Conservation (phyloP, 2,329 filamentous ascomycete species). For the Leptographium procerum region DNA sequence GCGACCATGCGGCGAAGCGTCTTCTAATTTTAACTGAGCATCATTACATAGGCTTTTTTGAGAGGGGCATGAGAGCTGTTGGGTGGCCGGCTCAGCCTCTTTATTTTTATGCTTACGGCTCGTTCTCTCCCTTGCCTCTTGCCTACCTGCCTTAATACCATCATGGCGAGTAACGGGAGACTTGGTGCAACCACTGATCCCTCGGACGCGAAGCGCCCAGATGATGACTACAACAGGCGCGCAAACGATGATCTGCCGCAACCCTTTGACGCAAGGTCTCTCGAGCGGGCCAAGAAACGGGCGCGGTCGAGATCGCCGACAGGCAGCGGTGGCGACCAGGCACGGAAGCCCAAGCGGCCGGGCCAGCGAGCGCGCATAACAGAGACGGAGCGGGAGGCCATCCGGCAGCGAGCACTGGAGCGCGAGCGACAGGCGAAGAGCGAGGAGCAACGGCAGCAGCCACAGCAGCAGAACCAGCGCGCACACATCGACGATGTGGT, state of each 20-base stretch:
- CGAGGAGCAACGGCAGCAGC: conserved; percentile 20
- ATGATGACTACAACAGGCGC: conserved; percentile 12
- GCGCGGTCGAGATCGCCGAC: conserved; percentile 37
- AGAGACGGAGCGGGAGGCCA: conserved; percentile 54
- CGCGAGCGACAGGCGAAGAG: conserved; percentile 37
- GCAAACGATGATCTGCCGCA: conserved; percentile 39
- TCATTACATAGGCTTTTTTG: neutral
- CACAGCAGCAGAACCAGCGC: conserved; percentile 26
- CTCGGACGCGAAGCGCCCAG: neutral
- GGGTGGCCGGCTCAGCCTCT: neutral
- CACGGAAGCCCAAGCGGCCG: conserved; percentile 58
- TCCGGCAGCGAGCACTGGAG: conserved; percentile 46
- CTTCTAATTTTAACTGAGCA: neutral
- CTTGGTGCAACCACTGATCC: neutral
- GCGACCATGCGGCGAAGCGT: neutral
- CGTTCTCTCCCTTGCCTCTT: neutral
- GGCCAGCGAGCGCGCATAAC: conserved; percentile 56
- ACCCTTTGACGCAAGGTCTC: conserved; percentile 47
- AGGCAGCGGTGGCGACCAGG: neutral
- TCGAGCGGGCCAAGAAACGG: conserved; percentile 48
- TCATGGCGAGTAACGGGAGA: neutral
- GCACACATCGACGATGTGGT: conserved; percentile 75
- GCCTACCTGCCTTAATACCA: neutral
- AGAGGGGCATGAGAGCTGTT: neutral
- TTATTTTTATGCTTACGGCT: neutral